Evolutionary conservation across 2,329 filamentous ascomycete genomes (phyloP).

Genomic region (Ophiocordyceps polyrhachis-furcata): DNA sequence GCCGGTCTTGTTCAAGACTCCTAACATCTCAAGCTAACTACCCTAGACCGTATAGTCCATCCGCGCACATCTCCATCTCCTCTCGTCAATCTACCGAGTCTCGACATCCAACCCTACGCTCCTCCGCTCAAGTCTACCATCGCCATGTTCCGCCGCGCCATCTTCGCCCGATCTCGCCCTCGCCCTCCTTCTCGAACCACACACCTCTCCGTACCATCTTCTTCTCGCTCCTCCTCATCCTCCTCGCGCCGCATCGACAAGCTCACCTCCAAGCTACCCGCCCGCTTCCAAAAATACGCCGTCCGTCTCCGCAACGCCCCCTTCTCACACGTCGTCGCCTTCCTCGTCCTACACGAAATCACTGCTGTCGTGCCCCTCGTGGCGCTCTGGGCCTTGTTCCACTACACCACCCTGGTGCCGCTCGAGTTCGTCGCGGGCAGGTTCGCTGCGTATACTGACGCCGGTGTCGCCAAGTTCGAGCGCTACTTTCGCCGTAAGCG

Average conservation of each 20-base stretch:
- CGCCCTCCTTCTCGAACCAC: background rate
- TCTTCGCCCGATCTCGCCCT: background rate
- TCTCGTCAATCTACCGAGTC: too few relatives aligned
- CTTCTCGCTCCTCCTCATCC: slow-evolving; percentile 5
- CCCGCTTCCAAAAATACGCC: slow-evolving; percentile 50
- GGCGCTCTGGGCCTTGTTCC: slow-evolving; percentile 56
- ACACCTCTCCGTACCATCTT: background rate
- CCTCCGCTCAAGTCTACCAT: background rate
- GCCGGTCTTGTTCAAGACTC: too few relatives aligned
- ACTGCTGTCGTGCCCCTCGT: slow-evolving; percentile 71
- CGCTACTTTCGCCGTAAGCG: slow-evolving; percentile 60
- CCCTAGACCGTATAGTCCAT: too few relatives aligned
- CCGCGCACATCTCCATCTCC: too few relatives aligned
- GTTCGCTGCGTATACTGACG: slow-evolving; percentile 31
- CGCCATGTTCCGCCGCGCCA: background rate
- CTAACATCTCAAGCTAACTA: too few relatives aligned
- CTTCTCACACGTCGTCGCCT: slow-evolving; percentile 64
- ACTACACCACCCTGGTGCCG: slow-evolving; percentile 62
- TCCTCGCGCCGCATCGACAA: slow-evolving; percentile 21
- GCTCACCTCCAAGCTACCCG: slow-evolving; percentile 38
- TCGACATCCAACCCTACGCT: too few relatives aligned
- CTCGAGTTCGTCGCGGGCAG: slow-evolving; percentile 28
- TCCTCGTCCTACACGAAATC: slow-evolving; percentile 78
- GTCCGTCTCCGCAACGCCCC: slow-evolving; percentile 56
- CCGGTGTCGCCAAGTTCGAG: slow-evolving; percentile 57